Conservation (phyloP, 768 basidiomycete species). For the Cyclocybe aegerita region DNA sequence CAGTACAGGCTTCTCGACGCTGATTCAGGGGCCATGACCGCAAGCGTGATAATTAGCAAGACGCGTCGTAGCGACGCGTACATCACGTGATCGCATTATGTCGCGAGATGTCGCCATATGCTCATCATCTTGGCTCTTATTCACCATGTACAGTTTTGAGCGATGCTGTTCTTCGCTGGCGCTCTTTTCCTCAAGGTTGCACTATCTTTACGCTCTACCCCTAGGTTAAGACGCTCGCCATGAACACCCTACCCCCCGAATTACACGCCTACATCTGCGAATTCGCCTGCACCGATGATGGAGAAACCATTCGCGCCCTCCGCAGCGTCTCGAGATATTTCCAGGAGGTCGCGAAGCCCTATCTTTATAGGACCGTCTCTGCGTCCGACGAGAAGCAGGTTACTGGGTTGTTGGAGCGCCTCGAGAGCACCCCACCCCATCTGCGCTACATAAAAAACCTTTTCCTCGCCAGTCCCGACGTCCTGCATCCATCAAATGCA, state of each 20-base stretch:
- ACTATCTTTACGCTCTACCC: too few species aligned
- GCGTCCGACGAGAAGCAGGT: slow-evolving; percentile 29
- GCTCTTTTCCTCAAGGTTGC: too few species aligned
- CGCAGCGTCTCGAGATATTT: slow-evolving; percentile 40
- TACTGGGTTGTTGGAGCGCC: slow-evolving; percentile 22
- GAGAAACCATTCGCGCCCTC: slow-evolving; percentile 33
- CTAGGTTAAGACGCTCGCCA: slow-evolving; percentile 5
- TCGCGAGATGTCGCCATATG: too few species aligned
- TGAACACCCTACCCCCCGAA: slow-evolving; percentile 42
- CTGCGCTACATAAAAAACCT: slow-evolving; percentile 41
- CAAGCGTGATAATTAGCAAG: too few species aligned
- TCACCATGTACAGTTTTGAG: too few species aligned
- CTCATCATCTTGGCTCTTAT: too few species aligned
- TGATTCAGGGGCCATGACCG: too few species aligned
- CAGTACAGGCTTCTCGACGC: too few species aligned
- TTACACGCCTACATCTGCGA: slow-evolving; percentile 44
- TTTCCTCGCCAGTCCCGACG: slow-evolving; percentile 29
- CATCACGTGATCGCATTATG: too few species aligned
- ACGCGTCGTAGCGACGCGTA: too few species aligned
- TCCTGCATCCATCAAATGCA: slow-evolving; percentile 2
- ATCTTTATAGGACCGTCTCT: slow-evolving; percentile 39
- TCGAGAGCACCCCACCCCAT: slow-evolving; percentile 33
- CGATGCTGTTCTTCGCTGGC: too few species aligned
- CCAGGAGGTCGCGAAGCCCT: slow-evolving; percentile 34
- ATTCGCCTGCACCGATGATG: slow-evolving; percentile 40